Evolutionary conservation across 768 basidiomycete genomes (phyloP).

Genomic region (Pholiota conissans): DNA sequence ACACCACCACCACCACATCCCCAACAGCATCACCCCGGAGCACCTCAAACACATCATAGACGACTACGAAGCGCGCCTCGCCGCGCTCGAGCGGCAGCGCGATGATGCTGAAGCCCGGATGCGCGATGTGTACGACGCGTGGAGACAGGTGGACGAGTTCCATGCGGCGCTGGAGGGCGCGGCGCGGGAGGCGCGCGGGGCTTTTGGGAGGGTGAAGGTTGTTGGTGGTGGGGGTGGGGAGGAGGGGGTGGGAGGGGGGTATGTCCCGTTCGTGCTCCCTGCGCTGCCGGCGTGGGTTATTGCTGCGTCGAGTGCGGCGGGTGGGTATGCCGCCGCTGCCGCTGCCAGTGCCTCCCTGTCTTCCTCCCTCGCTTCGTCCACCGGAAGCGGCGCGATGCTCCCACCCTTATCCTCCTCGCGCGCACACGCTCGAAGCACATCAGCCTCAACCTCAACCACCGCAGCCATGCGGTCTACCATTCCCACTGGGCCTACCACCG

Average conservation of each 20-base stretch:
- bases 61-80: slow-evolving; percentile 50
- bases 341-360: no score
- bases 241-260: no score
- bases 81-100: slow-evolving; percentile 48
- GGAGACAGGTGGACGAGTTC: slow-evolving; percentile 51
- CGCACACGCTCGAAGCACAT: no score
- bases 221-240: no score
- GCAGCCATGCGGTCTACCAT: no score
- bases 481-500: no score
- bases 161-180: slow-evolving; percentile 45
- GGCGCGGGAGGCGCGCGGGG: slow-evolving; percentile 48
- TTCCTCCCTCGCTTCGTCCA: slow-evolving; percentile 35
- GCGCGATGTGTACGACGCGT: slow-evolving; percentile 44
- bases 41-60: slow-evolving; percentile 34
- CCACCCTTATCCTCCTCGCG: slow-evolving; percentile 12
- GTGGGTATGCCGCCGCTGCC: slow-evolving; percentile 8
- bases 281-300: background rate
- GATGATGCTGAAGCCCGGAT: slow-evolving; percentile 56
- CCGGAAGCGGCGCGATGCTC: no score
- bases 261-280: slow-evolving; percentile 3
- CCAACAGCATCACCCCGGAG: background rate
- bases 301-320: background rate
- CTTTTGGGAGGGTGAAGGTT: slow-evolving; percentile 44
- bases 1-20: no score
- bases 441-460: no score